Evolutionary conservation across 1,284 basidiomycete species (phyloP).

Genomic region (Cutaneotrichosporon mucoides): DNA sequence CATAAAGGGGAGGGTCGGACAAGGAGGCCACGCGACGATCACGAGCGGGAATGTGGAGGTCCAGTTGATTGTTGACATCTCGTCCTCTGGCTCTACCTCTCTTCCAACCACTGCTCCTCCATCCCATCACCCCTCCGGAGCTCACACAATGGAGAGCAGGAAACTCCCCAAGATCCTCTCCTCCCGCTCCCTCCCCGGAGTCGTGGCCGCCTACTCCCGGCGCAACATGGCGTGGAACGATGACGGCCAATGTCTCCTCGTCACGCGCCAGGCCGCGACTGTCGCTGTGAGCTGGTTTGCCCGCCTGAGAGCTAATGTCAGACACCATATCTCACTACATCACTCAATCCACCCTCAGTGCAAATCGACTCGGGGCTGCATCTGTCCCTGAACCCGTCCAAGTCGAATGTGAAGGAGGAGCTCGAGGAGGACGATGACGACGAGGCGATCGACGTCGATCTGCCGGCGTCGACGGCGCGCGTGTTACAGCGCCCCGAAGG

Average conservation of each 20-base stretch:
- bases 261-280: constrained; percentile 26
- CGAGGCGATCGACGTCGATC: constrained; percentile 8
- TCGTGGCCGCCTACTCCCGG: background rate
- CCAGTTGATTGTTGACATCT: no score
- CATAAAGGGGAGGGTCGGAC: no score
- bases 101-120: no score
- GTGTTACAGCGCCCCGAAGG: constrained; percentile 19
- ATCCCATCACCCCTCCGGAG: no score
- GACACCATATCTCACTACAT: constrained; percentile 37
- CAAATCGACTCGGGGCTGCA: constrained; percentile 23
- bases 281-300: constrained; percentile 18
- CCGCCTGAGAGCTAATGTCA: constrained; percentile 4
- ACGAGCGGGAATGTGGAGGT: no score
- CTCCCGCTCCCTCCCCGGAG: constrained; percentile 5
- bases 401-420: constrained; percentile 1
- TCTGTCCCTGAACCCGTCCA: constrained; percentile 4
- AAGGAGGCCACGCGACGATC: no score
- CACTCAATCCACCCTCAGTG: constrained; percentile 26
- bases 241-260: constrained; percentile 41
- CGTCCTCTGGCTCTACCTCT: no score
- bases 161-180: constrained; percentile 5
- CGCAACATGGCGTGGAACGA: constrained; percentile 31
- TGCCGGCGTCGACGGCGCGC: constrained; percentile 3
- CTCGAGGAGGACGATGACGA: constrained; percentile 11
- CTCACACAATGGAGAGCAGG: constrained; percentile 2